A percentile compares a stretch with the other conserved stretches of the same genome.
phyloP scores from a whole-genome alignment of 352 stramenopile genomes.

The Saprolegnia parasitica region DNA sequence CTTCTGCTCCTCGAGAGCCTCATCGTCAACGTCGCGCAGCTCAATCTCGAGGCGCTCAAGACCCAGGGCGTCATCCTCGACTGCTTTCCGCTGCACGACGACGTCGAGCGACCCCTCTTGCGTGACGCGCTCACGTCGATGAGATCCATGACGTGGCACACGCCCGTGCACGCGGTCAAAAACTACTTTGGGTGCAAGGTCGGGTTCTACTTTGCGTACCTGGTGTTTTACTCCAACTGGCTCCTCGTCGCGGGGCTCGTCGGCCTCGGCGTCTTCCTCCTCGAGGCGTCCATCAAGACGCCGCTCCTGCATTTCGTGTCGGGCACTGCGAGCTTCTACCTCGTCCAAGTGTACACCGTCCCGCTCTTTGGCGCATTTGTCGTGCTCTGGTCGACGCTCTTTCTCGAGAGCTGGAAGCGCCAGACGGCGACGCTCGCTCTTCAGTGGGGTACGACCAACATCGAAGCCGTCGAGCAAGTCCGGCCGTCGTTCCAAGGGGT shows the following conservation, averaged over 20 bases:
- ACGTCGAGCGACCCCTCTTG: slow-evolving; percentile 53
- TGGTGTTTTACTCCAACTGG: slow-evolving; percentile 94
- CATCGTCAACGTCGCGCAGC: slow-evolving; percentile 39
- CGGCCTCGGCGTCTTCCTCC: slow-evolving; percentile 83
- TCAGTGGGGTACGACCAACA: slow-evolving; percentile 79
- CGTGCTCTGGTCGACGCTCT: slow-evolving; percentile 84
- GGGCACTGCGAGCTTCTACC: slow-evolving; percentile 39
- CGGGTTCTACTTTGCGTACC: slow-evolving; percentile 96
- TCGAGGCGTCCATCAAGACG: slow-evolving; percentile 45
- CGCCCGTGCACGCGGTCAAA: slow-evolving; percentile 65
- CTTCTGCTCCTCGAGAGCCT: slow-evolving; percentile 73
- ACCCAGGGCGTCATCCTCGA: slow-evolving; percentile 69
- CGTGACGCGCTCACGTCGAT: slow-evolving; percentile 65
- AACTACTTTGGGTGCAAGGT: slow-evolving; percentile 88
- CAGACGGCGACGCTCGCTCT: slow-evolving; percentile 72
- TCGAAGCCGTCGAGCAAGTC: slow-evolving; percentile 56
- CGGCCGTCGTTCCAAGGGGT: slow-evolving; percentile 75
- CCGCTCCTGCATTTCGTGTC: not conserved
- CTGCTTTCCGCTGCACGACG: slow-evolving; percentile 66
- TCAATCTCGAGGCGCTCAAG: slow-evolving; percentile 52
- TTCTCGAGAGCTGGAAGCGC: slow-evolving; percentile 89
- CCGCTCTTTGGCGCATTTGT: slow-evolving; percentile 83
- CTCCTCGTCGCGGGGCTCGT: slow-evolving; percentile 90
- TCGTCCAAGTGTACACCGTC: slow-evolving; percentile 70
- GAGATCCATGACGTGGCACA: slow-evolving; percentile 58